Percentiles rank a stretch among this genome's conserved stretches.
Conservation (phyloP, 192 early-diverging fungal species). For the Coemansia sp. region DNA sequence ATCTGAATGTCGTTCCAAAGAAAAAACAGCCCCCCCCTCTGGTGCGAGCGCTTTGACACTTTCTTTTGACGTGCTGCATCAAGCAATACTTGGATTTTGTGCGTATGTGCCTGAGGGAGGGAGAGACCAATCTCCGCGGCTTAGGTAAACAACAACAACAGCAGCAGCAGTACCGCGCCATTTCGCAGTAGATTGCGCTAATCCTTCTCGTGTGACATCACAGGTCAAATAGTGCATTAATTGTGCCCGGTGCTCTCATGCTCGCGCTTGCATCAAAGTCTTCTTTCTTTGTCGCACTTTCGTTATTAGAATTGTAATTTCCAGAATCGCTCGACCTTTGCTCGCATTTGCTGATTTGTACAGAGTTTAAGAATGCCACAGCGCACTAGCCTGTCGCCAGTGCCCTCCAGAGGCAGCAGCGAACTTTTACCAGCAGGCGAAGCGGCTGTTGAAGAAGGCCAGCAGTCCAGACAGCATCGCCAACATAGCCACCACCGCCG, state of each 20-base stretch:
- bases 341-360: background rate
- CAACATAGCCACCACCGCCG: conserved; percentile 14
- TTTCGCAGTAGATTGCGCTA: background rate
- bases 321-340: background rate
- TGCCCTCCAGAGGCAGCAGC: conserved; percentile 4
- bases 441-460: background rate
- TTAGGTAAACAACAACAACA: background rate
- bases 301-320: conserved; percentile 3
- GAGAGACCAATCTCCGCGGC: background rate
- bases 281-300: too few species aligned
- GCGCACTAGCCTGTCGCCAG: conserved; percentile 5
- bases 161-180: background rate
- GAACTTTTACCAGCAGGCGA: background rate
- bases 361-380: background rate
- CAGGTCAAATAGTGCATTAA: too few species aligned
- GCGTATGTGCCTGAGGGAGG: too few species aligned
- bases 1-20: background rate
- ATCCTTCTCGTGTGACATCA: too few species aligned
- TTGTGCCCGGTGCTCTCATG: too few species aligned
- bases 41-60: background rate
- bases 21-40: background rate
- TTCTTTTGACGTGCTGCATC: background rate
- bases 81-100: too few species aligned
- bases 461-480: conserved; percentile 1
- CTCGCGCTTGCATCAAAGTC: too few species aligned